Percentiles rank a stretch among this genome's conserved stretches.
Evolutionary conservation across 148 eudicot genomes (phyloP).

Genomic region (Talinum fruticosum): DNA sequence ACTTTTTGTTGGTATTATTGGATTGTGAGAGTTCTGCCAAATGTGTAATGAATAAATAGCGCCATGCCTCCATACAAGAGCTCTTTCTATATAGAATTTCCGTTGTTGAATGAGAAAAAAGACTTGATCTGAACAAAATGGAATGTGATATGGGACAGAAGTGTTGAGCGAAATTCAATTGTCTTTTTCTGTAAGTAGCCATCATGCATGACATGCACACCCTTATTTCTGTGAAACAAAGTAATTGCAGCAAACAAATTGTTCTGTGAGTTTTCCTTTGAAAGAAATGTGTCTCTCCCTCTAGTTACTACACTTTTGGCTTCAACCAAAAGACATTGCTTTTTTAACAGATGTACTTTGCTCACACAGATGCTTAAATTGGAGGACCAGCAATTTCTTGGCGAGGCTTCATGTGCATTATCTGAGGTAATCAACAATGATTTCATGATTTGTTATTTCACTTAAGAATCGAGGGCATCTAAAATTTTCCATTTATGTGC

Average conservation of each 20-base stretch:
- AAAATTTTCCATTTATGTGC: background rate
- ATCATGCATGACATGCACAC: background rate
- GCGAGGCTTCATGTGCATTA: slow-evolving; percentile 84
- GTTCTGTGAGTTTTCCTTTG: background rate
- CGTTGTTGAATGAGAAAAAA: background rate
- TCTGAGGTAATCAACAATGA: slow-evolving; percentile 56
- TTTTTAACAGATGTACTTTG: slow-evolving; percentile 15
- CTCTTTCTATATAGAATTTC: background rate
- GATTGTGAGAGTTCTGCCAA: background rate
- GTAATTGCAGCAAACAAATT: background rate
- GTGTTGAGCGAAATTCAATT: background rate
- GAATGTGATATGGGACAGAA: background rate
- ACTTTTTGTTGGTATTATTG: no score
- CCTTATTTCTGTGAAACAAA: background rate
- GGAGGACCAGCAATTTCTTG: slow-evolving; percentile 95
- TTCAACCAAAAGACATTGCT: slow-evolving; percentile 12
- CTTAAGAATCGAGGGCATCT: background rate
- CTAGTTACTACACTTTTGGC: background rate
- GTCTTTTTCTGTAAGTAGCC: background rate
- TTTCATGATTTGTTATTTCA: background rate
- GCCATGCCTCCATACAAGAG: background rate
- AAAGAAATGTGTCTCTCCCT: background rate
- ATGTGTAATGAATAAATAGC: background rate
- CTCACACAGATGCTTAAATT: slow-evolving; percentile 70
- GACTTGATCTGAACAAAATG: background rate